phyloP scores from a whole-genome alignment of 192 early-diverging fungal genomes.

The Funneliformis mosseae region DNA sequence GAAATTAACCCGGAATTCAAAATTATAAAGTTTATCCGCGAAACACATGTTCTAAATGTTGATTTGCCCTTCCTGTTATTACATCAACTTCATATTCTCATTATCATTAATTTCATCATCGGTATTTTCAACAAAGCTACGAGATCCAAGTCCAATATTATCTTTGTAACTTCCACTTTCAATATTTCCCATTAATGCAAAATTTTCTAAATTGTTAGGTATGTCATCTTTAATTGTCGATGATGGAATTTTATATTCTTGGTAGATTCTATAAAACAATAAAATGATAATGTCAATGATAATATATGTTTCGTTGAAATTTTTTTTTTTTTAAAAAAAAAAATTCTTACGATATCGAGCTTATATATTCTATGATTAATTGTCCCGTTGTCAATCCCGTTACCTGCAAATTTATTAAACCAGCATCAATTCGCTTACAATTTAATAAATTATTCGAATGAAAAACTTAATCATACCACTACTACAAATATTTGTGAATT shows the following conservation, averaged over 20 bases:
- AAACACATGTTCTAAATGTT: too few relatives aligned
- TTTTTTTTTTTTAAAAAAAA: neutral
- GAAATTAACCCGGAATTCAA: too few relatives aligned
- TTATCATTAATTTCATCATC: neutral
- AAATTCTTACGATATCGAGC: conserved; percentile 2
- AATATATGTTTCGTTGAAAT: too few relatives aligned
- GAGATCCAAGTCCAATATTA: neutral
- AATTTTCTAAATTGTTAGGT: neutral
- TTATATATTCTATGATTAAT: conserved; percentile 19
- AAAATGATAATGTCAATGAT: neutral
- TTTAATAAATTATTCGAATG: neutral
- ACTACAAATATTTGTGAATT: conserved; percentile 11
- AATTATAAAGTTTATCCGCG: too few relatives aligned
- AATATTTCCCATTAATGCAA: neutral
- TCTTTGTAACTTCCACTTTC: neutral
- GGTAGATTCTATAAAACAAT: neutral
- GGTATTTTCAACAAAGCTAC: neutral
- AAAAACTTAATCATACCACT: neutral
- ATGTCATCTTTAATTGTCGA: neutral
- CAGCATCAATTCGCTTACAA: neutral
- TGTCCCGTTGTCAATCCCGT: conserved; percentile 19
- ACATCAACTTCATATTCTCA: neutral
- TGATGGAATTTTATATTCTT: neutral
- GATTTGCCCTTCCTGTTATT: neutral
- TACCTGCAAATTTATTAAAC: neutral